A percentile compares a stretch with the other conserved stretches of the same genome.
These are phyloP conservation scores for Pseudevernia furfuracea DNA, from an alignment of 495 filamentous ascomycete genomes.

Conservation along the genomic window DNA sequence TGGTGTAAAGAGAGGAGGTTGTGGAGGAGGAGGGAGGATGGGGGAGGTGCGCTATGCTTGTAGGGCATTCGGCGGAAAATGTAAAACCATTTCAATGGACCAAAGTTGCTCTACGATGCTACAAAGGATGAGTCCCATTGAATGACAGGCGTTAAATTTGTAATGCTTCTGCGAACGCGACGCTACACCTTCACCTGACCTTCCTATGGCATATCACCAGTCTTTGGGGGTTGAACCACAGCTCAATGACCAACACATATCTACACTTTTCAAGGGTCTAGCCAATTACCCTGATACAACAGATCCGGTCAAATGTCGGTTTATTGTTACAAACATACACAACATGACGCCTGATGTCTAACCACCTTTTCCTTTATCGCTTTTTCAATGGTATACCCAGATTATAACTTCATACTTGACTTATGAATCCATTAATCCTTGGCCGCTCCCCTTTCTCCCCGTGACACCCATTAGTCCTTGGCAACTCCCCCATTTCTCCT, in stretches of 20 bases:
- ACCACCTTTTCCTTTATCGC: not conserved
- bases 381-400: conserved; percentile 4
- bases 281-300: not conserved
- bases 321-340: not conserved
- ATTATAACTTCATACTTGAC: conserved; percentile 9
- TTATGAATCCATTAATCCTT: not conserved
- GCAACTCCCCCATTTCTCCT: not conserved
- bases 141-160: not conserved
- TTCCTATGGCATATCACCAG: not conserved
- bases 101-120: not conserved
- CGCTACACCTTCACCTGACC: not conserved
- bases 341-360: not conserved
- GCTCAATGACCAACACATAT: not conserved
- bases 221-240: not conserved
- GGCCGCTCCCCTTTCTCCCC: not conserved
- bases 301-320: not conserved
- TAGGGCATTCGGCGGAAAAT: not conserved
- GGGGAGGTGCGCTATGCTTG: not conserved
- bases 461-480: conserved; percentile 9
- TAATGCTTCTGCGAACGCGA: not conserved
- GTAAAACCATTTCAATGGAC: not conserved
- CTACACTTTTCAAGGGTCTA: not conserved
- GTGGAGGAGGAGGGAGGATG: not conserved
- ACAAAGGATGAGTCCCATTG: not conserved
- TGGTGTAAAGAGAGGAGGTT: not conserved